These are phyloP conservation scores for Anthostomella pinea DNA, from an alignment of 2,329 filamentous ascomycete species.

Conservation along the genomic window DNA sequence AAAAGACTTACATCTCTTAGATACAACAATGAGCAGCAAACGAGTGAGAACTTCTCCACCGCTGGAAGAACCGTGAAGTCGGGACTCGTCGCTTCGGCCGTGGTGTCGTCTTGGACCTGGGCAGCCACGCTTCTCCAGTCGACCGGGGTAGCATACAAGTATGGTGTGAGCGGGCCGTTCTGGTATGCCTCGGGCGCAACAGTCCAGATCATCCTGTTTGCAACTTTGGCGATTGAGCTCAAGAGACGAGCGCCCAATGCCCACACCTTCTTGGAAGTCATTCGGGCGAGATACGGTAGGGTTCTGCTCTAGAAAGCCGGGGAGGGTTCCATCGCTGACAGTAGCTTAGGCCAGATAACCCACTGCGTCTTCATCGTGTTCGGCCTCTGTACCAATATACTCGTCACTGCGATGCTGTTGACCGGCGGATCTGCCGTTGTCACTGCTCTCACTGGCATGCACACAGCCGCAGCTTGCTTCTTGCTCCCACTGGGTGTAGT, in stretches of 20 bases:
- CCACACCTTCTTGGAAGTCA: constrained; percentile 77
- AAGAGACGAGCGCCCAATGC: constrained; percentile 83
- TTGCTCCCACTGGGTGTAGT: constrained; percentile 76
- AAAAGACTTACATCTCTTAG: constrained; percentile 2
- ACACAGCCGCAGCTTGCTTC: constrained; percentile 77
- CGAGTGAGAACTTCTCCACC: constrained; percentile 86
- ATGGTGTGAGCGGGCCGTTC: constrained; percentile 62
- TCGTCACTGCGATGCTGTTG: constrained; percentile 83
- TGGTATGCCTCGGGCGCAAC: constrained; percentile 67
- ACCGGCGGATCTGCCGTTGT: constrained; percentile 77
- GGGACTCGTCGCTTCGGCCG: constrained; percentile 78
- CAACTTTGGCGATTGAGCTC: constrained; percentile 82
- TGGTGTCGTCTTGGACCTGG: constrained; percentile 90
- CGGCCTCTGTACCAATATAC: constrained; percentile 75
- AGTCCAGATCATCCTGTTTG: constrained; percentile 82
- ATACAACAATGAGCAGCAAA: constrained; percentile 65
- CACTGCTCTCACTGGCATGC: constrained; percentile 65
- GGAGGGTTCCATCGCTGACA: neutral
- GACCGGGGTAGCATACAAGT: constrained; percentile 73
- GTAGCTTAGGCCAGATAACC: constrained; percentile 36
- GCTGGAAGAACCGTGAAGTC: constrained; percentile 84
- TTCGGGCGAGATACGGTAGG: constrained; percentile 74
- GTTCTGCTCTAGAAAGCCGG: neutral
- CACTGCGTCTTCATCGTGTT: constrained; percentile 79
- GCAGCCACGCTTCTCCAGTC: constrained; percentile 76